phyloP scores from a whole-genome alignment of 495 filamentous ascomycete genomes.

The Annulohypoxylon moriforme region DNA sequence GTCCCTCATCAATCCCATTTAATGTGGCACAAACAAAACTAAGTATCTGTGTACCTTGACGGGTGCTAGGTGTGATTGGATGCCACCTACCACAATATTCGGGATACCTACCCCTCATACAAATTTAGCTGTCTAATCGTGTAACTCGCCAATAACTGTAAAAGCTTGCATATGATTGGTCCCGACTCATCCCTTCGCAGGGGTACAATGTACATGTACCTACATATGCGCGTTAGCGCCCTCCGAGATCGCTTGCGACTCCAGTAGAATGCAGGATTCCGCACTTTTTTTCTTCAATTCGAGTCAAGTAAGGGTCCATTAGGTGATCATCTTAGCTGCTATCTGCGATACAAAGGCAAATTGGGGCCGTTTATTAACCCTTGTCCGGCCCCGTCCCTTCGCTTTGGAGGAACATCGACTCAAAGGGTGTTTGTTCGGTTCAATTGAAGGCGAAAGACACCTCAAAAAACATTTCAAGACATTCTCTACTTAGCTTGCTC shows the following conservation, averaged over 20 bases:
- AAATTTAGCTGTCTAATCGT: neutral
- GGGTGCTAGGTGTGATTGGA: neutral
- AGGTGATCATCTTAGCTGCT: neutral
- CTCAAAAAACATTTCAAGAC: neutral
- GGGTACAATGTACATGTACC: constrained; percentile 2
- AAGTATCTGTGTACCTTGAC: neutral
- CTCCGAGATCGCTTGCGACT: constrained; percentile 29
- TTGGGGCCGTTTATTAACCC: constrained; percentile 28
- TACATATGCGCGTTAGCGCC: constrained; percentile 12
- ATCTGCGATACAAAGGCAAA: constrained; percentile 23
- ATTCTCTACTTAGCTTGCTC: neutral
- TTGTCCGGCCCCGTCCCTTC: constrained; percentile 31
- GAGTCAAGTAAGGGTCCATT: constrained; percentile 17
- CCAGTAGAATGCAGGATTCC: constrained; percentile 8
- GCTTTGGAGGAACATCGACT: constrained; percentile 13
- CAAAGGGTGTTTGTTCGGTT: constrained; percentile 18
- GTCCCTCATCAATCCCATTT: neutral
- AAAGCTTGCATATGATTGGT: constrained; percentile 10
- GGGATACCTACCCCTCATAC: neutral
- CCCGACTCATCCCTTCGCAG: neutral
- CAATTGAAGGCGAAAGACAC: constrained; percentile 13
- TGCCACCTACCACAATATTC: neutral
- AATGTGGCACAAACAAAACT: neutral
- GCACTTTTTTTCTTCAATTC: constrained; percentile 36
- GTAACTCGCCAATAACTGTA: neutral